Conservation (phyloP, 306 rosid genomes). For the Cucurbita pepo region DNA sequence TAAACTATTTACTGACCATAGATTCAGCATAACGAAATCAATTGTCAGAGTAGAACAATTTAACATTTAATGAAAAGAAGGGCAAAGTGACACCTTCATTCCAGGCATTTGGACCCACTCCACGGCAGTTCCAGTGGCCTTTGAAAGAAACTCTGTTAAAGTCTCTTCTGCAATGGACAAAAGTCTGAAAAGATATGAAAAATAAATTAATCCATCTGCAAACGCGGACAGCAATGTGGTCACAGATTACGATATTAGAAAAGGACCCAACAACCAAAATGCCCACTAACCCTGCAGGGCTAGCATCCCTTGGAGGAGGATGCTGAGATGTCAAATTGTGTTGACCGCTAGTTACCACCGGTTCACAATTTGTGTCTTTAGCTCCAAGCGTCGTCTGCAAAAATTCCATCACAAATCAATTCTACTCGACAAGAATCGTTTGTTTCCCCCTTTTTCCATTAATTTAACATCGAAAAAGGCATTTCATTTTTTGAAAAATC, state of each 20-base stretch:
- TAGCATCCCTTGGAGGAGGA: slow-evolving; percentile 99
- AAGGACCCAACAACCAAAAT: slow-evolving; percentile 36
- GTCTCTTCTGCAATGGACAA: slow-evolving; percentile 99
- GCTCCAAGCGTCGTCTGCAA: slow-evolving; percentile 65
- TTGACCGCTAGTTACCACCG: slow-evolving; percentile 90
- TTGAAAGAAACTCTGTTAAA: slow-evolving; percentile 99
- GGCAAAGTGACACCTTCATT: slow-evolving; percentile 60
- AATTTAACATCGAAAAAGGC: not conserved
- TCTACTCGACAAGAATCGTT: not conserved
- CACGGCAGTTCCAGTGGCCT: slow-evolving; percentile 99
- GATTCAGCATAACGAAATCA: not conserved
- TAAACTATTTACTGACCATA: not conserved
- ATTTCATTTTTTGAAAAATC: not conserved
- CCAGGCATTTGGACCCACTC: slow-evolving; percentile 99
- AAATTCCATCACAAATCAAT: slow-evolving; percentile 4
- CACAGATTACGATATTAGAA: slow-evolving; percentile 24
- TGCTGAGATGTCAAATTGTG: slow-evolving; percentile 82
- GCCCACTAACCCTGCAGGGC: slow-evolving; percentile 99
- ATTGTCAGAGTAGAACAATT: not conserved
- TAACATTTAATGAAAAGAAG: not conserved
- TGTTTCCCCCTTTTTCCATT: not conserved
- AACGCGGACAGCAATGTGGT: slow-evolving; percentile 18
- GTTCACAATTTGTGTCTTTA: slow-evolving; percentile 92
- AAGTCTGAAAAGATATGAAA: slow-evolving; percentile 46
- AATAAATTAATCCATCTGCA: slow-evolving; percentile 27